Percentiles rank a stretch among this genome's conserved stretches.
Evolutionary conservation across 768 basidiomycete genomes (phyloP).

Genomic region (Gymnopilus dilepis): DNA sequence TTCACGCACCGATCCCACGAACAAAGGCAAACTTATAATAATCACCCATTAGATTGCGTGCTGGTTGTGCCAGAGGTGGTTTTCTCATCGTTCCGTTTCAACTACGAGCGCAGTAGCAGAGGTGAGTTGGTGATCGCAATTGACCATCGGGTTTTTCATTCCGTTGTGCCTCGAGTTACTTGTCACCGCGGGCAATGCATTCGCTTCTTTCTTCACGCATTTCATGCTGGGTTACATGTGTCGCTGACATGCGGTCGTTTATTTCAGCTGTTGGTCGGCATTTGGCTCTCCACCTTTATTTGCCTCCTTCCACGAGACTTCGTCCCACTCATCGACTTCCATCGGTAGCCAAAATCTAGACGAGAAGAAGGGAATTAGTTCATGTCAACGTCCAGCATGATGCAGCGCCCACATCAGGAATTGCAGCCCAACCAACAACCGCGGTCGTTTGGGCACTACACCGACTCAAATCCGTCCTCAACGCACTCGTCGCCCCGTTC

Average conservation of each 20-base stretch:
- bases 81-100: slow-evolving; percentile 3
- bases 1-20: slow-evolving; percentile 3
- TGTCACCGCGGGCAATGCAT: slow-evolving; percentile 5
- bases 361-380: neutral
- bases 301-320: slow-evolving; percentile 11
- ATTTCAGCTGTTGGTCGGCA: slow-evolving; percentile 10
- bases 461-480: slow-evolving; percentile 40
- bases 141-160: neutral
- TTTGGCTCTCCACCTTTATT: neutral
- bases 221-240: slow-evolving; percentile 14
- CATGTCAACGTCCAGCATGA: slow-evolving; percentile 18
- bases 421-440: slow-evolving; percentile 19
- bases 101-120: neutral
- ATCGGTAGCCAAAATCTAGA: slow-evolving; percentile 2
- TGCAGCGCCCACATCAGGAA: slow-evolving; percentile 14
- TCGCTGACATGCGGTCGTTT: slow-evolving; percentile 17
- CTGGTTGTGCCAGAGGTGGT: neutral
- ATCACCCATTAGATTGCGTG: slow-evolving; percentile 7
- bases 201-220: slow-evolving; percentile 3
- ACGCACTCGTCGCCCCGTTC: slow-evolving; percentile 39
- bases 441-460: slow-evolving; percentile 32
- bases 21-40: slow-evolving; percentile 7
- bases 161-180: slow-evolving; percentile 1
- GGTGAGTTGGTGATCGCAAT: slow-evolving; percentile 3
- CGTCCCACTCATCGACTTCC: slow-evolving; percentile 15